A percentile compares a stretch with the other conserved stretches of the same genome.
Evolutionary conservation across 495 filamentous ascomycete genomes (phyloP).

Genomic region (Chaetomidium leptoderma): DNA sequence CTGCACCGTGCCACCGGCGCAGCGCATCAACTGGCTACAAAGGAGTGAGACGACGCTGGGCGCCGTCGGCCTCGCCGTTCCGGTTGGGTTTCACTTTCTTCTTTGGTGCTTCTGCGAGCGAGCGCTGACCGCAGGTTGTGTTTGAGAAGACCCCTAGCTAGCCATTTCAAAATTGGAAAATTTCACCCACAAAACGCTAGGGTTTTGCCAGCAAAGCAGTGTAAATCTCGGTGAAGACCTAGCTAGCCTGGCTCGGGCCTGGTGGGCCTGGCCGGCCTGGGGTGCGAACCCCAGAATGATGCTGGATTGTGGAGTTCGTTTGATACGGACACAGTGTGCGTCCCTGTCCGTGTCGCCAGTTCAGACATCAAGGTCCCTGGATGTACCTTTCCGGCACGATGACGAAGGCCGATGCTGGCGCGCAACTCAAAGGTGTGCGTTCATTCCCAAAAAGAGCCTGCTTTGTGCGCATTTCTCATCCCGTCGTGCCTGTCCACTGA

Average conservation of each 20-base stretch:
- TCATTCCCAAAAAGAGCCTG: not conserved
- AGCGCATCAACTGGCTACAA: conserved; percentile 2
- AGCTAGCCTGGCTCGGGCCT: not conserved
- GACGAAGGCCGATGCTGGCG: not conserved
- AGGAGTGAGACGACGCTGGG: not conserved
- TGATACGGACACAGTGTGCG: conserved; percentile 4
- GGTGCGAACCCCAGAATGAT: conserved; percentile 1
- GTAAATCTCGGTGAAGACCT: not conserved
- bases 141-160: not conserved
- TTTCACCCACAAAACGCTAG: conserved; percentile 12
- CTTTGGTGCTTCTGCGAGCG: not conserved
- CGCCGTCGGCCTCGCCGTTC: not conserved
- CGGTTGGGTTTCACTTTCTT: conserved; percentile 2
- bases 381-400: conserved; percentile 2
- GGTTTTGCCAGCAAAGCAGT: conserved; percentile 3
- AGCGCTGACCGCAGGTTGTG: not conserved
- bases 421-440: conserved; percentile 5
- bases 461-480: conserved; percentile 4
- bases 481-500: conserved; percentile 13
- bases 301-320: not conserved
- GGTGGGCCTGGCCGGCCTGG: no score
- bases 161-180: not conserved
- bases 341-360: not conserved
- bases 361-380: not conserved
- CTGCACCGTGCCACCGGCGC: conserved; percentile 4